A percentile compares a stretch with the other conserved stretches of the same genome.
Evolutionary conservation across 2,329 filamentous ascomycete genomes (phyloP).

Genomic region (Colletotrichum sp.): DNA sequence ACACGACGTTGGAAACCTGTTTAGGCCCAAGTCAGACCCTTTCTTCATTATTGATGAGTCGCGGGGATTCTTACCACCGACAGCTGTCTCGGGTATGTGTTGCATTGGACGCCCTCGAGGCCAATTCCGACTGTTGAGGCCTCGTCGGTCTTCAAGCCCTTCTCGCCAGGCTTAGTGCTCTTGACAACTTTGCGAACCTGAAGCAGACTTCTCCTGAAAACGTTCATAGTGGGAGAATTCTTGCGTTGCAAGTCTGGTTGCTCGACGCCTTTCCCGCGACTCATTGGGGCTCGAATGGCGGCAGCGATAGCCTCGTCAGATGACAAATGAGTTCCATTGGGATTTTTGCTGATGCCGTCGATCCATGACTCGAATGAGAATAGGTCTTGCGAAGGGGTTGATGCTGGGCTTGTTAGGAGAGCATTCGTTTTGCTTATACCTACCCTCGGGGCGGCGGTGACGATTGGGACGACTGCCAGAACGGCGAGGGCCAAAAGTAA

Average conservation of each 20-base stretch:
- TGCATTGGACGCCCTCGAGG: background rate
- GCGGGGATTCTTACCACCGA: background rate
- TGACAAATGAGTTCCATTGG: background rate
- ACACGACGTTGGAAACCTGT: background rate
- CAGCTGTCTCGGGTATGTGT: background rate
- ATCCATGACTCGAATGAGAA: background rate
- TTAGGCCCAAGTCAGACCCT: background rate
- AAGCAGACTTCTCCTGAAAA: background rate
- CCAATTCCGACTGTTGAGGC: background rate
- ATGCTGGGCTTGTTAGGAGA: background rate
- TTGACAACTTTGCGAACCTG: background rate
- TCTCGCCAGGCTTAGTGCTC: background rate
- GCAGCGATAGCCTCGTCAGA: background rate
- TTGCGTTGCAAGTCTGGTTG: background rate
- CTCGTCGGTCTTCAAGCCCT: background rate
- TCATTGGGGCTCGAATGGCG: background rate
- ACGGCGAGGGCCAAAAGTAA: background rate
- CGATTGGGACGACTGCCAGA: background rate
- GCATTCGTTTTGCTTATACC: background rate
- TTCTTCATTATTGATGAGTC: background rate
- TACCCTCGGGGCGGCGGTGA: background rate
- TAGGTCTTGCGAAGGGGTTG: background rate
- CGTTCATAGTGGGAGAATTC: background rate
- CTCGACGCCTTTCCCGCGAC: background rate
- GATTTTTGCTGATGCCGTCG: background rate